Evolutionary conservation across 345 rosid genomes (phyloP).

Genomic region (Syzygium aqueum): DNA sequence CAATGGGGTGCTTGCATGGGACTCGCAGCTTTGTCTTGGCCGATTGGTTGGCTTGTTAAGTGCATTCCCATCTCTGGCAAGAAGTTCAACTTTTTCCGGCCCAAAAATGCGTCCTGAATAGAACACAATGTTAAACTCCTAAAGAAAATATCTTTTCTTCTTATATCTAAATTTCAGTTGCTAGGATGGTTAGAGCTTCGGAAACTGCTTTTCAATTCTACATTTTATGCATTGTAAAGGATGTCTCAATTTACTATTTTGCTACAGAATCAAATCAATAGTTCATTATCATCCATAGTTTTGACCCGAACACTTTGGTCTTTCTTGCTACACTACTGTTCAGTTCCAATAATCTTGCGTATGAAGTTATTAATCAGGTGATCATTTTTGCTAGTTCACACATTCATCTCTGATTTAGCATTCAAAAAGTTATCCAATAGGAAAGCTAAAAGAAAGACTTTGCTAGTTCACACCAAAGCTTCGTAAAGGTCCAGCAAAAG

Average conservation of each 20-base stretch:
- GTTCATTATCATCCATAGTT: background rate
- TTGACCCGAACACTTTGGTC: background rate
- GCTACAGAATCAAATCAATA: fast-evolving
- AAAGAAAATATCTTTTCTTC: background rate
- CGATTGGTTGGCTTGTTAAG: conserved; percentile 58
- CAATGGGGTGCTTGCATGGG: conserved; percentile 62
- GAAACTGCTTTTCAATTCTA: background rate
- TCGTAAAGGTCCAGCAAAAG: background rate
- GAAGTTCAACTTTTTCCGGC: fast-evolving
- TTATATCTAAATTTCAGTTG: background rate
- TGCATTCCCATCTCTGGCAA: conserved; percentile 37
- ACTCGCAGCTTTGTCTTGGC: conserved; percentile 58
- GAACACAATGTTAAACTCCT: fast-evolving
- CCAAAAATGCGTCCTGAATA: fast-evolving
- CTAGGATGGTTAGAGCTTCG: fast-evolving
- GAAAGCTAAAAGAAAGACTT: background rate
- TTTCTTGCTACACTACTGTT: fast-evolving
- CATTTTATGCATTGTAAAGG: fast-evolving
- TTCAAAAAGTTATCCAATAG: background rate
- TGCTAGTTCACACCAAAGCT: background rate
- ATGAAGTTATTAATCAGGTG: background rate
- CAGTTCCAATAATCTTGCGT: fast-evolving
- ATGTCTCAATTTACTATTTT: fast-evolving
- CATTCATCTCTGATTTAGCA: background rate
- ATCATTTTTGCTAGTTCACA: background rate